Evolutionary conservation across 345 rosid genomes (phyloP).

Genomic region (Rhizophora mangle): DNA sequence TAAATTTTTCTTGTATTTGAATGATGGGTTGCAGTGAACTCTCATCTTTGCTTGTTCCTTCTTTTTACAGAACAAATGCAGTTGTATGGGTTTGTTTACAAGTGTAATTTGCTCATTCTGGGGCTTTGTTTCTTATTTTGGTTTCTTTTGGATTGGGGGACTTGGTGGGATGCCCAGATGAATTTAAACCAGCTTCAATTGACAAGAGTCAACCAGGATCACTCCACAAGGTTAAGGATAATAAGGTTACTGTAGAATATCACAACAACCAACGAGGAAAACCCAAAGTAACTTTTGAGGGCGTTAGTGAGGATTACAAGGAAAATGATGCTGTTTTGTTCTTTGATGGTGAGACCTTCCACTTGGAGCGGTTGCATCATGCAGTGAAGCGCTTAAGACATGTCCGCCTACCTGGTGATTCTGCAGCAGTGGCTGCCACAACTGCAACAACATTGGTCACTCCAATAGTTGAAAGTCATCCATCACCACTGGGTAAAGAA

Average conservation of each 20-base stretch:
- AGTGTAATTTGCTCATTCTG: too few species aligned
- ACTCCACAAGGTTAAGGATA: slow-evolving; percentile 20
- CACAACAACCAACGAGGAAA: slow-evolving; percentile 26
- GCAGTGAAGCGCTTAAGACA: slow-evolving; percentile 28
- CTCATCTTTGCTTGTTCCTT: too few species aligned
- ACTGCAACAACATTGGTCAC: slow-evolving; percentile 7
- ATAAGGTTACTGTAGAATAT: slow-evolving; percentile 25
- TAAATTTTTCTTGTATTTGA: too few species aligned
- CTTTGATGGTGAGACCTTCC: slow-evolving; percentile 24
- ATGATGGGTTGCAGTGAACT: too few species aligned
- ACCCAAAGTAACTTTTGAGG: slow-evolving; percentile 20
- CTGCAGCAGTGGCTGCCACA: slow-evolving; percentile 4
- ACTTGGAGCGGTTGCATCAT: slow-evolving; percentile 24
- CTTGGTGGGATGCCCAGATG: slow-evolving; percentile 10
- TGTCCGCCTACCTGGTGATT: slow-evolving; percentile 28
- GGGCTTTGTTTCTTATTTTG: too few species aligned
- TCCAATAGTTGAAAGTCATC: slow-evolving; percentile 7
- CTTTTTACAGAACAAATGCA: too few species aligned
- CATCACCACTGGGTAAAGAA: slow-evolving; percentile 3
- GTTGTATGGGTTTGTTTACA: too few species aligned
- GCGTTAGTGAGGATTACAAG: slow-evolving; percentile 27
- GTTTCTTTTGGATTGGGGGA: too few species aligned
- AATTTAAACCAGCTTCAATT: slow-evolving; percentile 28
- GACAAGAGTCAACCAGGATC: slow-evolving; percentile 24
- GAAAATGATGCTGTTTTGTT: slow-evolving; percentile 28